These are phyloP conservation scores for Yamadazyma laniorum DNA, from an alignment of 805 yeast species.

Conservation along the genomic window DNA sequence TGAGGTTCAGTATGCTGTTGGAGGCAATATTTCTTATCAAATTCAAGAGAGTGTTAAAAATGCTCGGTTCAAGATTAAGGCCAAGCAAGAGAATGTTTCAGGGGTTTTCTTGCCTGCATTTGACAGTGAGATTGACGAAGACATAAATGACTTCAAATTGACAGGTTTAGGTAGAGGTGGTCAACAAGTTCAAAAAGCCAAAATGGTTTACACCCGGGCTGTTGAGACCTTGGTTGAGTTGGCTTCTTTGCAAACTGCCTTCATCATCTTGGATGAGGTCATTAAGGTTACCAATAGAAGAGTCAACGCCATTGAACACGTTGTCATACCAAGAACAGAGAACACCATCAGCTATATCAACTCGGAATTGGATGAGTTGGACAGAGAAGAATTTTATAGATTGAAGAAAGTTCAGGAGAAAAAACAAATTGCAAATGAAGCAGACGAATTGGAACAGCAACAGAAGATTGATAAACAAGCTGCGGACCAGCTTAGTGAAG, in stretches of 20 bases:
- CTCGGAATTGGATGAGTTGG: constrained; percentile 94
- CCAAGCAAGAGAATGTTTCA: constrained; percentile 92
- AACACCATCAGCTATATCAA: constrained; percentile 89
- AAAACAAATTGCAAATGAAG: constrained; percentile 78
- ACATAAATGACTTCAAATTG: constrained; percentile 89
- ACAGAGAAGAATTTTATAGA: constrained; percentile 96
- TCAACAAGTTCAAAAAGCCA: constrained; percentile 94
- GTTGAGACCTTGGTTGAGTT: constrained; percentile 96
- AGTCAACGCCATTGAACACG: constrained; percentile 98
- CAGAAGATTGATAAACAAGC: constrained; percentile 7
- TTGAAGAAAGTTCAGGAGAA: constrained; percentile 94
- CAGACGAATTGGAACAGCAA: constrained; percentile 37
- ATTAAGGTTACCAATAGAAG: constrained; percentile 97
- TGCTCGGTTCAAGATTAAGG: constrained; percentile 87
- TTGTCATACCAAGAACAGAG: constrained; percentile 95
- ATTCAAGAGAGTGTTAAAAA: constrained; percentile 90
- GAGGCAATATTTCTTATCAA: constrained; percentile 92
- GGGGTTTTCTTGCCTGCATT: constrained; percentile 95
- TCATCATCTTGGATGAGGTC: constrained; percentile 93
- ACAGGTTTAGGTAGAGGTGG: constrained; percentile 99
- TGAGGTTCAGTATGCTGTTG: constrained; percentile 96
- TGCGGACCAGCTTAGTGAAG: constrained; percentile 14
- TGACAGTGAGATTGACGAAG: constrained; percentile 78
- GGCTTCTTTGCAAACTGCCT: constrained; percentile 95
- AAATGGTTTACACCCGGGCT: constrained; percentile 87